Base-by-base conservation (phyloP, 129 eudicot genomes). In the Lonicera japonica region DNA sequence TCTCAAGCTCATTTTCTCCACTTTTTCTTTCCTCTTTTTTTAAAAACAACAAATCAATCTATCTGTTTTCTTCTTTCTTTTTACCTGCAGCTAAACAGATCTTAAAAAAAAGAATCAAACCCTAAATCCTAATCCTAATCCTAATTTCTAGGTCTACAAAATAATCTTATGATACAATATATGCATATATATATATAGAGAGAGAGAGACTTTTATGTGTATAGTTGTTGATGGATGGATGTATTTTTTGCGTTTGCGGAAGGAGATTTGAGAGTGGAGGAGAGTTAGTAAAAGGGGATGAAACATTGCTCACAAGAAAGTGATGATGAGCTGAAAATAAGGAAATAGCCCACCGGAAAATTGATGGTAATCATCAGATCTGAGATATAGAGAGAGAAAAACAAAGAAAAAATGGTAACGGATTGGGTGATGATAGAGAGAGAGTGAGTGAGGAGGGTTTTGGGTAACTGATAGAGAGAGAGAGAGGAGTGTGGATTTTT, bases 1-100 rank as follows among this genome's bases (percentile, higher is more conserved):
- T 3, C 86, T 70, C 56, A 90, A 68, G 75, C 94, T 83, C 95
- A 90, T 90, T 52, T 86, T 86, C 68, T 70, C 94, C 85, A 75
- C 89, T 71, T 81, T 81, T 54, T 63, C 56, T 0, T n/a, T n/a
- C n/a, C n/a, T n/a, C n/a, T n/a, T n/a, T n/a, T n/a, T n/a, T n/a
- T n/a, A n/a, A n/a, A n/a, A n/a, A n/a, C n/a, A n/a, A n/a, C n/a
- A n/a, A n/a, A n/a, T n/a, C n/a, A n/a, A n/a, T n/a, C n/a, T n/a
- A n/a, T n/a, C n/a, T n/a, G n/a, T n/a, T n/a, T n/a, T n/a, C n/a
- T n/a, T n/a, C n/a, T n/a, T n/a, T n/a, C n/a, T n/a, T n/a, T n/a
- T 6, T 18, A 59, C 10, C 7, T 22, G 21, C 25, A 57, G 14
- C 61, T 23, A 69, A 58, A 40, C 34, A 59, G 11, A 14, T 13